phyloP scores from a whole-genome alignment of 192 early-diverging fungal species.

The Radiomyces spectabilis region DNA sequence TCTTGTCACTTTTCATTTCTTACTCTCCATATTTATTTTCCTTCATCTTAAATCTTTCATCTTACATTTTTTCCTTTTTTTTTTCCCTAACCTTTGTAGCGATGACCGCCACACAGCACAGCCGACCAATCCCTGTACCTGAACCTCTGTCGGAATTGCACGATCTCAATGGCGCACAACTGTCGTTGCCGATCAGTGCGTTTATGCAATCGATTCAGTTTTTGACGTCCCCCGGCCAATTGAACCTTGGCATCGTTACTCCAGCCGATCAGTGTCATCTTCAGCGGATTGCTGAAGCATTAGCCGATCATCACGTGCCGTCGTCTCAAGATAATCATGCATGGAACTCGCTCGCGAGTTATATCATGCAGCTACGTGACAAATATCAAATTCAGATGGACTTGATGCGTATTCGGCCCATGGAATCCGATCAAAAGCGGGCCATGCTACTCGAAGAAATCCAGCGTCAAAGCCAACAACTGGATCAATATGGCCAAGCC shows the following conservation, averaged over 20 bases:
- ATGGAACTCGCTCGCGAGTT: background rate
- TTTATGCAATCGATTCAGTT: no score
- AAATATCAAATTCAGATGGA: no score
- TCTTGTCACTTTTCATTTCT: background rate
- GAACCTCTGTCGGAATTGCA: background rate
- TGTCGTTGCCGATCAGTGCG: background rate
- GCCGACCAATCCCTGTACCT: background rate
- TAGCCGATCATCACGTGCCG: background rate
- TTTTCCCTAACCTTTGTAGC: background rate
- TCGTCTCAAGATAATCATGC: background rate
- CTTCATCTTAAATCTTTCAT: background rate
- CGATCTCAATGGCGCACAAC: background rate
- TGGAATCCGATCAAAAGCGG: background rate
- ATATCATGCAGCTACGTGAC: background rate
- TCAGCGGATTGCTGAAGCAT: background rate
- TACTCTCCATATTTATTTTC: background rate
- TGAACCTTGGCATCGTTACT: background rate
- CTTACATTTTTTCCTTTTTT: background rate
- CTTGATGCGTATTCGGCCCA: no score
- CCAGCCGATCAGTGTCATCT: background rate
- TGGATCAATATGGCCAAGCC: background rate
- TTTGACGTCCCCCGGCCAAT: background rate
- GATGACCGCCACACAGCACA: background rate
- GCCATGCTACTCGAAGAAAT: background rate
- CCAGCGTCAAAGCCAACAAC: background rate